These are phyloP conservation scores for Diplogelasinospora grovesii DNA, from an alignment of 495 filamentous ascomycete species.

Conservation along the genomic window DNA sequence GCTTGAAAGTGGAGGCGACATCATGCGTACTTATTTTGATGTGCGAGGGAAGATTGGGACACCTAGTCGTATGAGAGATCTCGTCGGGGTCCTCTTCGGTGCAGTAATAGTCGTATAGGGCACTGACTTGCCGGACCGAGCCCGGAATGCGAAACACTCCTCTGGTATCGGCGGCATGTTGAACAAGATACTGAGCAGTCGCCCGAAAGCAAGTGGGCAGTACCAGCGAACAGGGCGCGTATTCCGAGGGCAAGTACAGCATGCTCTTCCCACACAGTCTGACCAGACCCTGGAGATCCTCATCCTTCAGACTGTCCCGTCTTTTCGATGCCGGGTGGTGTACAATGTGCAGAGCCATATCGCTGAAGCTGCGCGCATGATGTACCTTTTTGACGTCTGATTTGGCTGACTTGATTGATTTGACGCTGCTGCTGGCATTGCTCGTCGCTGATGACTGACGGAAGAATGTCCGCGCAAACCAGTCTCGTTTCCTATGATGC, in stretches of 20 bases:
- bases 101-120: constrained; percentile 58
- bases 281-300: constrained; percentile 56
- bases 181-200: constrained; percentile 56
- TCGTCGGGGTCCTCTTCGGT: constrained; percentile 36
- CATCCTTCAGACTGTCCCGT: constrained; percentile 53
- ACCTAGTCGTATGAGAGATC: constrained; percentile 46
- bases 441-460: constrained; percentile 20
- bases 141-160: constrained; percentile 64
- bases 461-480: constrained; percentile 29
- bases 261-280: constrained; percentile 67
- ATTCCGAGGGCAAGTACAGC: constrained; percentile 58
- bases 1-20: constrained; percentile 67
- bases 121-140: constrained; percentile 44
- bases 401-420: constrained; percentile 7
- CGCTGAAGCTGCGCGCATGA: constrained; percentile 41
- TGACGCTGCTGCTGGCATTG: constrained; percentile 13
- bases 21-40: constrained; percentile 55
- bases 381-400: constrained; percentile 26
- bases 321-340: constrained; percentile 22
- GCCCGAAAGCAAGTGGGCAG: constrained; percentile 73
- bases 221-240: constrained; percentile 55
- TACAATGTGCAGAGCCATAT: constrained; percentile 45
- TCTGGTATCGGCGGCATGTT: constrained; percentile 46
- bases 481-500: constrained; percentile 12
- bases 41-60: constrained; percentile 47